Conservation (phyloP, 345 rosid genomes). For the Pugionium cornutum region DNA sequence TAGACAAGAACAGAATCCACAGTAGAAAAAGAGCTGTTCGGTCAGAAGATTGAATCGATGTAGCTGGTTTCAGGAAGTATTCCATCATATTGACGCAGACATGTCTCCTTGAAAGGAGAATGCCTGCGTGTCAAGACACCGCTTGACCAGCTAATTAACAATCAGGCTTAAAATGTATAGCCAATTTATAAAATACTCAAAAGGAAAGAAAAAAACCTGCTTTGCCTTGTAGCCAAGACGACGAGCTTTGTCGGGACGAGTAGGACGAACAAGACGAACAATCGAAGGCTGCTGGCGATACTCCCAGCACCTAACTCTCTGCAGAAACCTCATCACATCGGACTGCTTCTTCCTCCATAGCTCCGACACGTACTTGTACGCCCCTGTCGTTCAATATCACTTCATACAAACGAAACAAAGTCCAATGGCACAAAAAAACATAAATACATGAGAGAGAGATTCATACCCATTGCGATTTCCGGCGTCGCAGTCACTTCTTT, state of each 20-base stretch:
- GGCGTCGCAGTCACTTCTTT: slow-evolving; percentile 25
- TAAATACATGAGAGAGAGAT: background rate
- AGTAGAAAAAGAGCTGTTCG: slow-evolving; percentile 25
- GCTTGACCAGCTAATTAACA: slow-evolving; percentile 34
- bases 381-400: slow-evolving; percentile 38
- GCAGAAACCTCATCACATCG: too few species aligned
- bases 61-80: slow-evolving; percentile 42
- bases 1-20: slow-evolving; percentile 40
- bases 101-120: background rate
- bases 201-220: slow-evolving; percentile 52
- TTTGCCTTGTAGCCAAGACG: slow-evolving; percentile 97
- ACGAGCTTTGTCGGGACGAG: slow-evolving; percentile 77
- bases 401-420: background rate
- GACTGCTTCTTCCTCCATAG: too few species aligned
- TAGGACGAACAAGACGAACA: slow-evolving; percentile 83
- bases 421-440: background rate
- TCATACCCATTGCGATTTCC: slow-evolving; percentile 38
- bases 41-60: slow-evolving; percentile 34
- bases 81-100: slow-evolving; percentile 23
- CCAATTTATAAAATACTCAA: background rate
- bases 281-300: slow-evolving; percentile 96
- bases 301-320: slow-evolving; percentile 98
- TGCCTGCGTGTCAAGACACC: slow-evolving; percentile 37
- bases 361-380: too few species aligned
- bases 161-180: too few species aligned